Evolutionary conservation across 2,329 filamentous ascomycete genomes (phyloP).

Genomic region (Stachybotrys chartarum): DNA sequence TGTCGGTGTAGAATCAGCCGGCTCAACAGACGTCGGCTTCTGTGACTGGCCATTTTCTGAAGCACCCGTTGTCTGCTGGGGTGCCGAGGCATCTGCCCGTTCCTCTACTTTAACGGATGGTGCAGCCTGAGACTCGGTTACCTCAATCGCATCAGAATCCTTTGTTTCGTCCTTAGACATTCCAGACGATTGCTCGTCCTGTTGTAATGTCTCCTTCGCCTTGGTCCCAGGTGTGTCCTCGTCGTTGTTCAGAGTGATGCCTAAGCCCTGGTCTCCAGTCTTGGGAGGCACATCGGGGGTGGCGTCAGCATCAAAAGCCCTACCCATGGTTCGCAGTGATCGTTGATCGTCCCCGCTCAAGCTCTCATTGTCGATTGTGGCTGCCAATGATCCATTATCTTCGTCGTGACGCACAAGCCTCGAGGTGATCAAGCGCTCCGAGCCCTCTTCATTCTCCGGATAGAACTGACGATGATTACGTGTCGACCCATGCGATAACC

Average conservation of each 20-base stretch:
- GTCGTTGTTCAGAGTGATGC: background rate
- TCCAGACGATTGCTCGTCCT: background rate
- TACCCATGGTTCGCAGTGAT: slow-evolving; percentile 8
- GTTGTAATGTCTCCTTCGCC: background rate
- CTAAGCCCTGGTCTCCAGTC: background rate
- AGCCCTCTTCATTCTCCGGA: slow-evolving; percentile 27
- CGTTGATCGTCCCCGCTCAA: slow-evolving; percentile 29
- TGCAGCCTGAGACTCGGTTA: too few species aligned
- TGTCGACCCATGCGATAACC: slow-evolving; percentile 29
- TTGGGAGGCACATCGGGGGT: background rate
- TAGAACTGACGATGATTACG: slow-evolving; percentile 7
- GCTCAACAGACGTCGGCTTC: slow-evolving; percentile 32
- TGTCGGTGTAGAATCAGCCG: slow-evolving; percentile 32
- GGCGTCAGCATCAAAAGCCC: background rate
- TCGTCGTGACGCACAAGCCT: slow-evolving; percentile 24
- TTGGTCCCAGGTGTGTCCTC: background rate
- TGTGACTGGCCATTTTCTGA: background rate
- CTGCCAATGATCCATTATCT: slow-evolving; percentile 46
- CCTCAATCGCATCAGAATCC: background rate
- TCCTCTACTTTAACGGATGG: too few species aligned
- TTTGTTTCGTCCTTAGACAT: background rate
- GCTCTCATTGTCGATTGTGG: slow-evolving; percentile 49
- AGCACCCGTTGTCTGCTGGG: background rate
- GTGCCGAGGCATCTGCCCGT: too few species aligned
- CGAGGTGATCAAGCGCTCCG: slow-evolving; percentile 38